Conservation (phyloP, 1,284 basidiomycete species). For the Xerocomus minutiporus region DNA sequence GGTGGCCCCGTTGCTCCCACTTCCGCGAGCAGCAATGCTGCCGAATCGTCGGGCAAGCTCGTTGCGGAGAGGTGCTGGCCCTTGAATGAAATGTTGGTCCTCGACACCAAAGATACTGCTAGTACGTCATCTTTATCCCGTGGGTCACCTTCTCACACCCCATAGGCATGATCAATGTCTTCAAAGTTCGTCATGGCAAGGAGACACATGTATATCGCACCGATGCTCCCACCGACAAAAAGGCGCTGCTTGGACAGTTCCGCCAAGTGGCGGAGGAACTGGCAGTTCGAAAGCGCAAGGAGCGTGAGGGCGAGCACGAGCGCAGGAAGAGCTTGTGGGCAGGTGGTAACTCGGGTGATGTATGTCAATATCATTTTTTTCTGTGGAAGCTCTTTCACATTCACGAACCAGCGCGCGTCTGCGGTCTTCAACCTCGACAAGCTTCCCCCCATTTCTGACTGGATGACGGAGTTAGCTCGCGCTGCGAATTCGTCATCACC, state of each 20-base stretch:
- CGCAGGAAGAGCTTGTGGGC: slow-evolving; percentile 78
- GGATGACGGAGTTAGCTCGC: slow-evolving; percentile 61
- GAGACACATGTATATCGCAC: slow-evolving; percentile 93
- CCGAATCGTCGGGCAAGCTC: slow-evolving; percentile 55
- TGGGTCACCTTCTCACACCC: slow-evolving; percentile 2
- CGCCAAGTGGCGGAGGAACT: slow-evolving; percentile 91
- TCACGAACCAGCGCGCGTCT: slow-evolving; percentile 35
- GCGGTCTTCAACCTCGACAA: slow-evolving; percentile 31
- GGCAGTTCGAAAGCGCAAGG: slow-evolving; percentile 81
- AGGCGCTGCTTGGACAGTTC: slow-evolving; percentile 78
- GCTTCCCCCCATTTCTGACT: slow-evolving; percentile 57
- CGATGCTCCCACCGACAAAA: slow-evolving; percentile 80
- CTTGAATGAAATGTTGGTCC: slow-evolving; percentile 86
- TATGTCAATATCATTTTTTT: slow-evolving; percentile 31
- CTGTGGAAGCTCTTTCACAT: slow-evolving; percentile 20
- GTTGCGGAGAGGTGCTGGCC: slow-evolving; percentile 93
- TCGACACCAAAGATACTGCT: slow-evolving; percentile 93
- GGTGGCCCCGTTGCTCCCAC: slow-evolving; percentile 39
- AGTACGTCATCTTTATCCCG: slow-evolving; percentile 45
- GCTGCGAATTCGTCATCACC: slow-evolving; percentile 28
- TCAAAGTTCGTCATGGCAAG: slow-evolving; percentile 92
- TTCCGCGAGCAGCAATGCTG: slow-evolving; percentile 25
- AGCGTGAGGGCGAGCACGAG: slow-evolving; percentile 88
- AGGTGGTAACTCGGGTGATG: slow-evolving; percentile 55
- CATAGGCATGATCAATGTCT: slow-evolving; percentile 87